phyloP scores from a whole-genome alignment of 495 filamentous ascomycete species.

The Aspergillus incahuasiensis region DNA sequence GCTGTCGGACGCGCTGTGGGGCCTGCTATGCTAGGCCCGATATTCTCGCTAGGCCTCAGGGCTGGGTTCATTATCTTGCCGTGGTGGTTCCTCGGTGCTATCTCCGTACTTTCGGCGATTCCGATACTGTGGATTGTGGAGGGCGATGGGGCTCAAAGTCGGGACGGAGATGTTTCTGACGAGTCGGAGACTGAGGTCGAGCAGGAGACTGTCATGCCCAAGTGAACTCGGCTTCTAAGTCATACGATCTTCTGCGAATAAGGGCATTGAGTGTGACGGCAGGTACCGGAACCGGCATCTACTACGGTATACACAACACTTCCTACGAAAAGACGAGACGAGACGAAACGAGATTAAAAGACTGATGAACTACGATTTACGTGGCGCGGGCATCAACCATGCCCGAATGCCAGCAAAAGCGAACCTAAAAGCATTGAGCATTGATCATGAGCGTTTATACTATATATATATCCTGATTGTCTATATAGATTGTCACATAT shows the following conservation, averaged over 20 bases:
- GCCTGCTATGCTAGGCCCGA: conserved; percentile 60
- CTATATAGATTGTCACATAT: neutral
- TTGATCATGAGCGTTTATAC: neutral
- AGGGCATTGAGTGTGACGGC: too few species aligned
- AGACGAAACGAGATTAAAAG: neutral
- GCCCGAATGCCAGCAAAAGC: neutral
- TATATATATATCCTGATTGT: neutral
- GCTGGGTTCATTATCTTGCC: conserved; percentile 67
- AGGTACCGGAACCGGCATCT: neutral
- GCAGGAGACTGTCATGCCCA: conserved; percentile 8
- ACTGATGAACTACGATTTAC: neutral
- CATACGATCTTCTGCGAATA: too few species aligned
- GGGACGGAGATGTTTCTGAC: conserved; percentile 4
- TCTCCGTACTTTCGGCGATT: conserved; percentile 59
- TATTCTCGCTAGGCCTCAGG: conserved; percentile 67
- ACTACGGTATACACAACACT: neutral
- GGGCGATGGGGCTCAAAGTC: conserved; percentile 62
- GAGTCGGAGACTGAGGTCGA: conserved; percentile 25
- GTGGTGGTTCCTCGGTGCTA: conserved; percentile 66
- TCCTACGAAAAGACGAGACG: neutral
- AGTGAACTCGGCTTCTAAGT: neutral
- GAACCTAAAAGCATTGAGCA: neutral
- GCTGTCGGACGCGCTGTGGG: conserved; percentile 74
- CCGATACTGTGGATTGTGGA: conserved; percentile 70
- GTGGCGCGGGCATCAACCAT: too few species aligned